Evolutionary conservation across 2,329 filamentous ascomycete genomes (phyloP).

Genomic region (Ceratocystis variospora): DNA sequence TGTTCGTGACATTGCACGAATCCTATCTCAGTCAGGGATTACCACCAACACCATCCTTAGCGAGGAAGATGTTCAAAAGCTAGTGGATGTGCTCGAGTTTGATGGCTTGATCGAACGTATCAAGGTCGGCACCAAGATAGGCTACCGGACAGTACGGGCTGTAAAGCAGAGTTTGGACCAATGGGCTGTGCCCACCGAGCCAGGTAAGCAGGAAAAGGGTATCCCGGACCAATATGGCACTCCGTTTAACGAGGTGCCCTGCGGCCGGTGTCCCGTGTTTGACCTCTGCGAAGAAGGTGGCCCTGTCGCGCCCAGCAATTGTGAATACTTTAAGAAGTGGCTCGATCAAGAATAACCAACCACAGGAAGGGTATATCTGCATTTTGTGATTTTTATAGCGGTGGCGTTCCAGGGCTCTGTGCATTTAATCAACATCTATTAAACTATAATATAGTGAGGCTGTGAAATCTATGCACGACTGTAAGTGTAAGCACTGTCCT

Average conservation of each 20-base stretch:
- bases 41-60: slow-evolving; percentile 57
- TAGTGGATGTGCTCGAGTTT: slow-evolving; percentile 78
- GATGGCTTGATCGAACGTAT: slow-evolving; percentile 69
- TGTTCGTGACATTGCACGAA: slow-evolving; percentile 59
- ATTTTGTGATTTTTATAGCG: slow-evolving; percentile 16
- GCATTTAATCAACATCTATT: slow-evolving; percentile 8
- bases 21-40: slow-evolving; percentile 54
- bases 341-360: slow-evolving; percentile 38
- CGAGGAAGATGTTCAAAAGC: slow-evolving; percentile 66
- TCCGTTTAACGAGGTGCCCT: slow-evolving; percentile 76
- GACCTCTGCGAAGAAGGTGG: slow-evolving; percentile 83
- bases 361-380: neutral
- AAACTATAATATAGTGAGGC: slow-evolving; percentile 2
- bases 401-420: slow-evolving; percentile 16
- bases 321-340: slow-evolving; percentile 86
- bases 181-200: slow-evolving; percentile 26
- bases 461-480: neutral
- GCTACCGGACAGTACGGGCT: slow-evolving; percentile 40
- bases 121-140: slow-evolving; percentile 35
- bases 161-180: slow-evolving; percentile 32
- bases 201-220: slow-evolving; percentile 27
- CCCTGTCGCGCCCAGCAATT: slow-evolving; percentile 77
- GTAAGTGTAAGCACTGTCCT: too few relatives aligned
- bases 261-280: slow-evolving; percentile 84
- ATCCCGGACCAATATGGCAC: slow-evolving; percentile 41